phyloP scores from a whole-genome alignment of 768 basidiomycete genomes.

The Dentipellis fragilis region DNA sequence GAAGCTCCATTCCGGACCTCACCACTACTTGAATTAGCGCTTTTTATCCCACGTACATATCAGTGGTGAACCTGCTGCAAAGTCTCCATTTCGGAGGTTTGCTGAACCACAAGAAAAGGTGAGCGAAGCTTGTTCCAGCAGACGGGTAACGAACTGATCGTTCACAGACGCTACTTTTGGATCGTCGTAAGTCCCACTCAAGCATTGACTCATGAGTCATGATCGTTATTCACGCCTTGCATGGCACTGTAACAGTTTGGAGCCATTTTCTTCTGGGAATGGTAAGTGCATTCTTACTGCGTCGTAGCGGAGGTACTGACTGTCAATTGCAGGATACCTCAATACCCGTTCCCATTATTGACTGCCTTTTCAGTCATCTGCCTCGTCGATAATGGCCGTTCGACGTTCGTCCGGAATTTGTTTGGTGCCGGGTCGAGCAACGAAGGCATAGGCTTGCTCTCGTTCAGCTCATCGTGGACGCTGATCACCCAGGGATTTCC shows the following conservation, averaged over 20 bases:
- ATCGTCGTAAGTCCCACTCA: constrained; percentile 28
- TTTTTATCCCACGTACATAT: constrained; percentile 43
- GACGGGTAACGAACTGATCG: neutral
- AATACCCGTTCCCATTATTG: constrained; percentile 30
- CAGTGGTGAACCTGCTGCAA: constrained; percentile 41
- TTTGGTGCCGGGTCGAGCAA: constrained; percentile 39
- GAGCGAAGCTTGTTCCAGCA: neutral
- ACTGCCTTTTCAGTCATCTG: constrained; percentile 43
- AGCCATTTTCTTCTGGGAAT: constrained; percentile 39
- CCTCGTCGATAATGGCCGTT: constrained; percentile 35
- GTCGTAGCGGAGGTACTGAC: no score
- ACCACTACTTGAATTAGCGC: constrained; percentile 18
- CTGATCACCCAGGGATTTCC: constrained; percentile 46
- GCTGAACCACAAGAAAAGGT: constrained; percentile 38
- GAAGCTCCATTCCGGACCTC: neutral
- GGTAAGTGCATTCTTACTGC: constrained; percentile 18
- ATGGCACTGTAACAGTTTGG: constrained; percentile 21
- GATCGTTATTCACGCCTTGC: neutral
- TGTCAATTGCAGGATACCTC: constrained; percentile 19
- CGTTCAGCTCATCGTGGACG: constrained; percentile 40
- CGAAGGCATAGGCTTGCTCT: constrained; percentile 39
- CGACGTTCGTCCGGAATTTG: constrained; percentile 28
- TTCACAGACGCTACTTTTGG: constrained; percentile 38
- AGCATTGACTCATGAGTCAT: neutral
- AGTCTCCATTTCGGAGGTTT: constrained; percentile 41